Conservation (phyloP, 2,329 filamentous ascomycete genomes). For the Phaeosphaeriaceae sp. region DNA sequence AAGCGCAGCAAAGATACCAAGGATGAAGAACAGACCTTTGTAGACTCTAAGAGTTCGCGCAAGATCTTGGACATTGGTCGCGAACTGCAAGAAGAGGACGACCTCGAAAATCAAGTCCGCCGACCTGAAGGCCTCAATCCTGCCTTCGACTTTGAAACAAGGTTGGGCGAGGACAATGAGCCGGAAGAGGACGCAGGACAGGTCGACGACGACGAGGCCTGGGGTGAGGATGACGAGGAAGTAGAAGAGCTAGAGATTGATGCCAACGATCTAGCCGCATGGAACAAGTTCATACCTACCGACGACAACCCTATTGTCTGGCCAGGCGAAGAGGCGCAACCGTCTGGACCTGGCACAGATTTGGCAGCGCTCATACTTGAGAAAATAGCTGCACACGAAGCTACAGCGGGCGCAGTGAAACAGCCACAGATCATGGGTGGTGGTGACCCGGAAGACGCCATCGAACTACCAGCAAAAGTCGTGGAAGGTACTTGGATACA, state of each 20-base stretch:
- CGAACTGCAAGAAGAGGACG: constrained; percentile 84
- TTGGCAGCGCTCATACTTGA: constrained; percentile 91
- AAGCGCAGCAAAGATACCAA: constrained; percentile 64
- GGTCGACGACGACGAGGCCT: constrained; percentile 63
- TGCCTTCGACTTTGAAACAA: constrained; percentile 80
- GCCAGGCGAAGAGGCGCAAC: constrained; percentile 59
- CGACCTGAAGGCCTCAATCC: constrained; percentile 59
- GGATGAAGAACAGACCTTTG: constrained; percentile 70
- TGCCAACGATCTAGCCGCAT: constrained; percentile 85
- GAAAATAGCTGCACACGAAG: constrained; percentile 92
- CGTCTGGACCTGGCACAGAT: constrained; percentile 66
- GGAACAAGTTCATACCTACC: constrained; percentile 85
- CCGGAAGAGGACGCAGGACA: constrained; percentile 58
- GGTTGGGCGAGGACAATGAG: constrained; percentile 63
- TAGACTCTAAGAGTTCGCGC: constrained; percentile 86
- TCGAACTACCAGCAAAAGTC: constrained; percentile 88
- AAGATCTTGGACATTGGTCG: constrained; percentile 90
- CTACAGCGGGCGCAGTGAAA: constrained; percentile 60
- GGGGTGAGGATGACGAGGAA: constrained; percentile 80
- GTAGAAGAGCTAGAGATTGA: constrained; percentile 78
- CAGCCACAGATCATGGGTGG: constrained; percentile 58
- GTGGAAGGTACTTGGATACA: constrained; percentile 63
- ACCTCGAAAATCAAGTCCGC: constrained; percentile 55
- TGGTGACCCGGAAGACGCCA: constrained; percentile 74
- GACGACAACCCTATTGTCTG: constrained; percentile 77